Conservation (phyloP, 225 moss, liverwort and hornwort species). For the Pleurozium schreberi region DNA sequence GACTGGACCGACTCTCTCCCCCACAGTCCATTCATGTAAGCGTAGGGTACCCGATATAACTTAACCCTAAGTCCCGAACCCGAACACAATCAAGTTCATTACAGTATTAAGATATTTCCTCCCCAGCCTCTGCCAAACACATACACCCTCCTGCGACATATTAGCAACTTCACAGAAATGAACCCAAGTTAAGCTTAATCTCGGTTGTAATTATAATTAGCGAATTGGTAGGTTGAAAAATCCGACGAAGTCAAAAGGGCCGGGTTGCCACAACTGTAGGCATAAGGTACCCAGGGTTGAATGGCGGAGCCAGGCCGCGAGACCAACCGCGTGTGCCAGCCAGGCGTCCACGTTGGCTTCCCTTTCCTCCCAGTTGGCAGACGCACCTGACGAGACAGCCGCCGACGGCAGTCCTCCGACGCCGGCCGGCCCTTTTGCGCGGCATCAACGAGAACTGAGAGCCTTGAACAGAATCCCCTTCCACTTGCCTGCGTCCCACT, state of each 20-base stretch:
- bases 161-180: background rate
- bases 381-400: background rate
- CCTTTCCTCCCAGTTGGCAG: background rate
- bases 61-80: no score
- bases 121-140: background rate
- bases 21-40: background rate
- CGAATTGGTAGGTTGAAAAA: background rate
- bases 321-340: background rate
- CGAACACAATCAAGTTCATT: background rate
- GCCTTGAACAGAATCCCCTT: background rate
- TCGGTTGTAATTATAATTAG: background rate
- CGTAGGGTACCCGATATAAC: background rate
- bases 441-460: background rate
- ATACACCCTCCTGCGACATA: background rate
- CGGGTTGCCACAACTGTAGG: no score
- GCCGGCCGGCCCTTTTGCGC: background rate
- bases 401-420: background rate
- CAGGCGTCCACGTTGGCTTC: background rate
- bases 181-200: background rate
- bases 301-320: background rate
- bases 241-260: background rate
- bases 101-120: background rate
- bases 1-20: background rate
- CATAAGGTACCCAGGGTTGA: background rate
- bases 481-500: slow-evolving; percentile 18